phyloP scores from a whole-genome alignment of 2,329 filamentous ascomycete species.

The Alternaria rosae region DNA sequence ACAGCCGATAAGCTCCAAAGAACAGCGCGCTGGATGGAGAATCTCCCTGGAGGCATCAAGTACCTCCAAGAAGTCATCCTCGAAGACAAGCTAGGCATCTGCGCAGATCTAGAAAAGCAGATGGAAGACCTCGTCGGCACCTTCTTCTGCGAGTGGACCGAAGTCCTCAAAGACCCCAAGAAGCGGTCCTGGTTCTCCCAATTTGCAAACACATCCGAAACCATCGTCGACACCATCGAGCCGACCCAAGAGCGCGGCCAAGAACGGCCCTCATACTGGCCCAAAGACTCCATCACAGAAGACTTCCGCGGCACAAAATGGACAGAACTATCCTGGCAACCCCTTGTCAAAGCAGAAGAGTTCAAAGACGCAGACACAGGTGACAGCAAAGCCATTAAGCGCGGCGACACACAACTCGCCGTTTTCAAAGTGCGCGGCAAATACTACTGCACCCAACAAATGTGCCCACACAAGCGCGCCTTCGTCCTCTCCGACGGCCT shows the following conservation, averaged over 20 bases:
- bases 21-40: constrained; percentile 87
- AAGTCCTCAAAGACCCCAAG: constrained; percentile 74
- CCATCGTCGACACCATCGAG: constrained; percentile 70
- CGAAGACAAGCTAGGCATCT: constrained; percentile 86
- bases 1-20: constrained; percentile 90
- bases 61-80: constrained; percentile 85
- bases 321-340: constrained; percentile 78
- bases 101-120: constrained; percentile 81
- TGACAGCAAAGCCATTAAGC: constrained; percentile 79
- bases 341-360: constrained; percentile 73
- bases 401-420: constrained; percentile 87
- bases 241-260: constrained; percentile 76
- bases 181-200: constrained; percentile 76
- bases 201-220: constrained; percentile 84
- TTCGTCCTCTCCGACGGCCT: constrained; percentile 90
- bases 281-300: constrained; percentile 69
- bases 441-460: constrained; percentile 88
- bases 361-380: constrained; percentile 76
- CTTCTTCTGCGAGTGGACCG: constrained; percentile 93
- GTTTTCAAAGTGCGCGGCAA: constrained; percentile 82
- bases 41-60: constrained; percentile 80
- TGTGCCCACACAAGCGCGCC: constrained; percentile 91
- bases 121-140: constrained; percentile 85
- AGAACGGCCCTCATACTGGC: constrained; percentile 78
- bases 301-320: constrained; percentile 76